These are phyloP conservation scores for Xylaria telfairii DNA, from an alignment of 495 filamentous ascomycete species.

Conservation along the genomic window DNA sequence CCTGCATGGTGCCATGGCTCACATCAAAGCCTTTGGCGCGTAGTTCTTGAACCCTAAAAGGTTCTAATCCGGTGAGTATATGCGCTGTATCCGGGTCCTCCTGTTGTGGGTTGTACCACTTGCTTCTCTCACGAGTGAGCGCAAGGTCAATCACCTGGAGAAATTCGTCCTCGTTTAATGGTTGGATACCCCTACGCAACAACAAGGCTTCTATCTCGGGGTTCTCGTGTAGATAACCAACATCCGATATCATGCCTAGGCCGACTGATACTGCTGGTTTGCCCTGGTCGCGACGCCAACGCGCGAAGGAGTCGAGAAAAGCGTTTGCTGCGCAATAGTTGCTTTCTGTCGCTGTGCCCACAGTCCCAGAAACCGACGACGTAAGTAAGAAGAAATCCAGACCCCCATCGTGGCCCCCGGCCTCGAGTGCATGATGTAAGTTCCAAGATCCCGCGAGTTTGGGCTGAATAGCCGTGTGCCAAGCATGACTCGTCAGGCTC, in stretches of 20 bases:
- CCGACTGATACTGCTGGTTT: conserved; percentile 31
- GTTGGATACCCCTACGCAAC: conserved; percentile 37
- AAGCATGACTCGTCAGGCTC: conserved; percentile 50
- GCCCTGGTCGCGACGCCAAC: conserved; percentile 37
- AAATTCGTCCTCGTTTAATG: conserved; percentile 44
- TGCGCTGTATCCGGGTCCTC: conserved; percentile 19
- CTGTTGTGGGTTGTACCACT: conserved; percentile 9
- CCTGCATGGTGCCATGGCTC: background rate
- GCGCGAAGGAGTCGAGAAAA: conserved; percentile 47
- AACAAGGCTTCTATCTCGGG: conserved; percentile 38
- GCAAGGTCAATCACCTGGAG: conserved; percentile 42
- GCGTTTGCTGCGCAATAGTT: conserved; percentile 47
- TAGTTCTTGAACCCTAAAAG: conserved; percentile 29
- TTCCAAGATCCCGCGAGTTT: conserved; percentile 53
- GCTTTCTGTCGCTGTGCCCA: conserved; percentile 42
- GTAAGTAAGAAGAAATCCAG: conserved; percentile 48
- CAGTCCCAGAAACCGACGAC: conserved; percentile 39
- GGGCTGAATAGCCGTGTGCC: conserved; percentile 43
- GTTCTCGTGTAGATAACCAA: conserved; percentile 40
- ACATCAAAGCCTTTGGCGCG: conserved; percentile 27
- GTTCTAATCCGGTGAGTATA: conserved; percentile 37
- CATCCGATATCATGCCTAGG: conserved; percentile 36
- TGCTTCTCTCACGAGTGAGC: background rate
- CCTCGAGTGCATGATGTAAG: conserved; percentile 35
- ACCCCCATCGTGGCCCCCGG: conserved; percentile 6